These are phyloP conservation scores for Collybia nuda DNA, from an alignment of 768 basidiomycete genomes.

Conservation along the genomic window DNA sequence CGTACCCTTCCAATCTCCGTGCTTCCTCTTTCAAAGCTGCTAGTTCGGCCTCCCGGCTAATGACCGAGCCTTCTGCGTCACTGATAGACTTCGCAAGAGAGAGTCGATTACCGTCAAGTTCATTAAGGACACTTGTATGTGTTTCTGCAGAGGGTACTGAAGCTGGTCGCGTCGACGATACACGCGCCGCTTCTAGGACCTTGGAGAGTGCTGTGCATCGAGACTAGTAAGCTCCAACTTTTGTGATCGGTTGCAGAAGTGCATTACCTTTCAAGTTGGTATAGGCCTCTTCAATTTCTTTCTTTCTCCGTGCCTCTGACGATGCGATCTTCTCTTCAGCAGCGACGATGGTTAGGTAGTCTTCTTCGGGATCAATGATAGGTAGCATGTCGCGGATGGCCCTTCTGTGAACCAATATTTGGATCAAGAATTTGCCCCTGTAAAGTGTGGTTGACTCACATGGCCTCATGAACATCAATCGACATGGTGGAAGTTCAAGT, in stretches of 20 bases:
- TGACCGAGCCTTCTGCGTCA: constrained; percentile 64
- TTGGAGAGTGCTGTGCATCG: constrained; percentile 54
- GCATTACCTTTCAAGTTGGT: constrained; percentile 59
- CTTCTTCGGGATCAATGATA: constrained; percentile 78
- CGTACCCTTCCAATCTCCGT: constrained; percentile 59
- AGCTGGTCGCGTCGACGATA: constrained; percentile 67
- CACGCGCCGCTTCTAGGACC: constrained; percentile 64
- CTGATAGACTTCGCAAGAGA: constrained; percentile 75
- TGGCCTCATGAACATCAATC: constrained; percentile 47
- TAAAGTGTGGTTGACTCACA: constrained; percentile 25
- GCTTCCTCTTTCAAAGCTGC: constrained; percentile 66
- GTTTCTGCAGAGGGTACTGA: constrained; percentile 68
- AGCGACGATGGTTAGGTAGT: constrained; percentile 71
- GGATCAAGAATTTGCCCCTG: background rate
- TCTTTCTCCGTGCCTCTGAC: constrained; percentile 57
- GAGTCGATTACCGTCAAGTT: constrained; percentile 60
- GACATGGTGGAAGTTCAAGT: constrained; percentile 23
- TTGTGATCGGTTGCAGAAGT: background rate
- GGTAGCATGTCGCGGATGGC: constrained; percentile 68
- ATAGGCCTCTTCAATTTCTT: constrained; percentile 69
- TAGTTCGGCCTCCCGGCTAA: constrained; percentile 70
- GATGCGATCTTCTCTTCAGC: constrained; percentile 69
- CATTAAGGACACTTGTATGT: constrained; percentile 60
- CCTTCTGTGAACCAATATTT: constrained; percentile 39
- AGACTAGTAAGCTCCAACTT: background rate